A percentile compares a stretch with the other conserved stretches of the same genome.
These are phyloP conservation scores for Penicillium silybi DNA, from an alignment of 495 filamentous ascomycete species.

Conservation along the genomic window DNA sequence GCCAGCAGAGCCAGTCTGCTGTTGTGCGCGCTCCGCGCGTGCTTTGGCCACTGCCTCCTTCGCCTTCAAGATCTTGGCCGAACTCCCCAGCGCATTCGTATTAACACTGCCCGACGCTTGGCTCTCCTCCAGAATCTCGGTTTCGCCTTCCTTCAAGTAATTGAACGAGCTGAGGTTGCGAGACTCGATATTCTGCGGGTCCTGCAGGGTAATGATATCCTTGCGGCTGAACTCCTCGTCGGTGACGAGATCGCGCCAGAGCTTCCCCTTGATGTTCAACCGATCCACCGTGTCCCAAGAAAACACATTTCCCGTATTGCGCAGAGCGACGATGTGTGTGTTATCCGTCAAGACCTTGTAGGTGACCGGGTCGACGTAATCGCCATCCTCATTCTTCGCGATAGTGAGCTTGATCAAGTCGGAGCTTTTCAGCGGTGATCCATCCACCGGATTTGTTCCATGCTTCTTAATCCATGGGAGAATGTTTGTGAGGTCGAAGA, in stretches of 20 bases:
- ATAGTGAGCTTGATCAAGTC: constrained; percentile 92
- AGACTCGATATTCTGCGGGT: constrained; percentile 84
- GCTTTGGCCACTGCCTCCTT: constrained; percentile 86
- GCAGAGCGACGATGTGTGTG: constrained; percentile 89
- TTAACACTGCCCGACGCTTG: constrained; percentile 63
- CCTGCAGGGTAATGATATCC: constrained; percentile 95
- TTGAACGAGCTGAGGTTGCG: constrained; percentile 87
- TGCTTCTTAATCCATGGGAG: constrained; percentile 91
- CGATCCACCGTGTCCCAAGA: constrained; percentile 92
- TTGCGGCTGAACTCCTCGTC: constrained; percentile 84
- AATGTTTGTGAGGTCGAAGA: constrained; percentile 86
- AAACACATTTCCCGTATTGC: constrained; percentile 90
- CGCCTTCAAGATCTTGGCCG: constrained; percentile 86
- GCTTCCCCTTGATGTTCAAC: constrained; percentile 95
- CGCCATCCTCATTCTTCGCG: constrained; percentile 86
- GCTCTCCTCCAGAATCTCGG: constrained; percentile 60
- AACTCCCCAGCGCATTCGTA: constrained; percentile 68
- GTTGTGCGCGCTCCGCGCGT: constrained; percentile 53
- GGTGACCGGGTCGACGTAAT: constrained; percentile 93
- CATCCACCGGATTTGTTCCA: constrained; percentile 83
- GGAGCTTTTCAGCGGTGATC: constrained; percentile 66
- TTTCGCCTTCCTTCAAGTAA: constrained; percentile 79
- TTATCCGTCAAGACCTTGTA: constrained; percentile 98
- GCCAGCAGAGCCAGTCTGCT: constrained; percentile 24
- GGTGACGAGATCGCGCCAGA: constrained; percentile 88